Evolutionary conservation across 257 asterid species (phyloP), one percentile per base, ranked within the genome.

Genomic region (Solanum appendiculatum): DNA sequence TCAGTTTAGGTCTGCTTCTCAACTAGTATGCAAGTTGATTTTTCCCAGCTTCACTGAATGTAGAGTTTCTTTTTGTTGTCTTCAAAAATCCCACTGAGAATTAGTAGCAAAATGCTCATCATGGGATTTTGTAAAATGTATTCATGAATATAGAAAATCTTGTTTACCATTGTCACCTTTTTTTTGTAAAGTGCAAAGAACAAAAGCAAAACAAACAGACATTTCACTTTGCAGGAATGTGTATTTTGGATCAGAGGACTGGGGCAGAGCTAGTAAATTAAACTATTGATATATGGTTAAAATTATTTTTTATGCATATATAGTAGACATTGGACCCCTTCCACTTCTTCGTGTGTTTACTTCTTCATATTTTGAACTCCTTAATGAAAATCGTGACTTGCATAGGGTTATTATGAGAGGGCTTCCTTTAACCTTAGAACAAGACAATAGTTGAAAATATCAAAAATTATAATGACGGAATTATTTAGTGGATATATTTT

Each of bases 1-100:
- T 89, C 92, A 3, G 13, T 36, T 40, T 42, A 84, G 75, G 44
- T 84, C 80, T 84, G 42, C 73, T 84, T 84, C 86, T 84, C 44
- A 84, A 84, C 81, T 84, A 66, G 78, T 39, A 42, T 63, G 77
- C 18, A 63, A 84, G 39, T 15, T 37, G 18, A 63, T 37, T 84
- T 63, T 25, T 2, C 31, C 86, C 4, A 69, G 58, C 80, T 58
- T 12, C 87, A 39, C 40, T 25, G 56, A 31, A 66, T 85, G 31
- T 85, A 64, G 29, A 85, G 33, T 25, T 66, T 12, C 42, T 66
- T 60, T 68, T 84, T 44, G n/a, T 39, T 9, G 70, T 58, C 27
- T 63, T 16, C 20, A 11, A 29, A 84, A 58, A 84, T 66, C 86
- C 74, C 42, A 29, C 29, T 66, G 81, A 85, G 42, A 85, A 85